Evolutionary conservation across 345 rosid species (phyloP).

Genomic region (Kernera saxatilis): DNA sequence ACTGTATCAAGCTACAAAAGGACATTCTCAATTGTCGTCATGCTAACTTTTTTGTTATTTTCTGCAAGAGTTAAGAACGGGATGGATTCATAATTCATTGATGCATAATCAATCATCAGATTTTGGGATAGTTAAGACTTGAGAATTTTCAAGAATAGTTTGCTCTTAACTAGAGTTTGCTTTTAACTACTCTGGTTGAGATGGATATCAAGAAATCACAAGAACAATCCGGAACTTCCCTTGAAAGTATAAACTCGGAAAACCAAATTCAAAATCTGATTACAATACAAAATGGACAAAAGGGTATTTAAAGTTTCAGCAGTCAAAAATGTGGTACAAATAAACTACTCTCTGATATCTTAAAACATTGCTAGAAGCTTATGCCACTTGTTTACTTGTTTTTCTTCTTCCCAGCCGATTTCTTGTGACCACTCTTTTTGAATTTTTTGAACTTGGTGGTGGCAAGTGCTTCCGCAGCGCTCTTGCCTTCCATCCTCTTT

Average conservation of each 20-base stretch:
- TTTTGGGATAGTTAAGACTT: not conserved
- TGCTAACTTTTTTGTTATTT: not conserved
- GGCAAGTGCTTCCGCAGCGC: slow-evolving; percentile 32
- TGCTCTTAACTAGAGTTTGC: not conserved
- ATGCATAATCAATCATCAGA: not conserved
- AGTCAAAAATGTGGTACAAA: slow-evolving; percentile 18
- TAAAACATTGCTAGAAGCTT: not conserved
- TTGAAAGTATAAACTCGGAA: not conserved
- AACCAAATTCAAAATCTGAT: not conserved
- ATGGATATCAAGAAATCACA: not conserved
- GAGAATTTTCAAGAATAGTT: not conserved
- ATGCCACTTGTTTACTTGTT: slow-evolving; percentile 18
- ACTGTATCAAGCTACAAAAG: not conserved
- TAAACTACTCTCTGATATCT: not conserved
- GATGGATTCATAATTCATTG: not conserved
- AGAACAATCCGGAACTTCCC: not conserved
- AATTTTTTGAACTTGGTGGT: slow-evolving; percentile 19
- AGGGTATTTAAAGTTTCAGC: not conserved
- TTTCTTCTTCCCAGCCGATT: slow-evolving; percentile 32
- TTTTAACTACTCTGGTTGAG: not conserved
- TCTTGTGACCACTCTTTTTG: slow-evolving; percentile 27
- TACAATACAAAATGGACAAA: slow-evolving; percentile 14
- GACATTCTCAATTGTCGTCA: not conserved
- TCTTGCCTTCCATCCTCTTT: slow-evolving; percentile 77
- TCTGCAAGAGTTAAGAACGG: not conserved